Base-by-base conservation (phyloP, 106 monocot genomes). In the Dioscorea dumetorum region DNA sequence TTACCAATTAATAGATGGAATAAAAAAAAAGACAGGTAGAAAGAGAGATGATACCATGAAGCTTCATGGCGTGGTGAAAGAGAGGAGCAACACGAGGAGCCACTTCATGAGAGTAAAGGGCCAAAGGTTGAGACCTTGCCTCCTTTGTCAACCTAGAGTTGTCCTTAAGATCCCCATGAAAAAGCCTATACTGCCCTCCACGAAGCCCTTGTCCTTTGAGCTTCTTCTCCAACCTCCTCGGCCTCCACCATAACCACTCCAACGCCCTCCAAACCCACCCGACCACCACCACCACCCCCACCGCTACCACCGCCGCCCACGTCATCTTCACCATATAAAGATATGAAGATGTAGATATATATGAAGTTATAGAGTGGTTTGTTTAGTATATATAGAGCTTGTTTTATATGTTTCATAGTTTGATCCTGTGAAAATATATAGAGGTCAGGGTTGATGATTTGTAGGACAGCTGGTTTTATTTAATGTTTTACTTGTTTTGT, bases 171-270 rank as follows among this genome's bases (percentile, higher is more conserved):
- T 66, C 66, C 4, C 66, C 66, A 11, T 20, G 1, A 21, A 66
- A 8, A 7, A 48, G 22, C 9, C 50, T 18, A 49, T 66, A 66
- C 15, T 18, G 18, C 8, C 18, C 21, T 48, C 66, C 66, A n/a
- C 48, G n/a, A 2, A 90, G 70, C 33, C 90, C 90, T 65, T 90
- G 86, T 16, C 72, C 72, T 67, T 77, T 61, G 10, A 90, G 83
- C 9, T 66, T 64, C 9, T 76, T 53, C 56, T 79, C 90, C 31
- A 86, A 48, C 64, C 73, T 64, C 68, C 73, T 33, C 1, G 90
- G 90, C 56, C 17, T 35, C 62, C 67, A 62, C 86, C 80, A 84
- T 33, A 53, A 24, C 72, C 71, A 73, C 58, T 70, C 69, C 16
- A 76, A 15, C 16, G 16, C 18, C 22, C 17, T 28, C 63, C 35